Evolutionary conservation across 139 green algal species (phyloP), one percentile per base, ranked within the genome.

Genomic region (Gonium pectorale): DNA sequence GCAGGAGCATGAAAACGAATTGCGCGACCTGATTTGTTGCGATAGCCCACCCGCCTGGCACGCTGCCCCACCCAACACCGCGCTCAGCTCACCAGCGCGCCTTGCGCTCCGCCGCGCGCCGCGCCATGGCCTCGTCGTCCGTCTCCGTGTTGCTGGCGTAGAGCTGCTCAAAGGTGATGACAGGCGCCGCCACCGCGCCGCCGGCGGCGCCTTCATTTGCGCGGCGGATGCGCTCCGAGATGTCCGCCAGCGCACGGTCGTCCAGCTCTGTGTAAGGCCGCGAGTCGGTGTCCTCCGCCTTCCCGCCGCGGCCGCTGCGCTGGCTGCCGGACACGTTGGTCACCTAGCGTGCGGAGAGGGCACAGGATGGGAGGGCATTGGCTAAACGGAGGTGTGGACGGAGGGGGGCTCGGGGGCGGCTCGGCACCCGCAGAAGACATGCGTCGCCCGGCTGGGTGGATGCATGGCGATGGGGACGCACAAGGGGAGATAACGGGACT

Each of bases 121-220:
- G 43, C 3, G 77, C 77, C 77, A 83, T 83, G 29, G 77, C 77
- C 59, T 63, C 77, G 22, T 83, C 77, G 41, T 83, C 77, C 31
- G 31, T 74, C 43, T 83, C 77, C 22, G 37, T 27, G 77, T 49
- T 73, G 33, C 73, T 64, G 41, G 62, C 62, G 62, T 83, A 83
- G 9, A 83, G 59, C 62, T 83, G 77, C 44, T 83, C 77, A 31
- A 74, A 83, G 19, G 62, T 83, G 38, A 83, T 66, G 3, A 83
- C 31, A 19, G 73, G 73, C 5, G 26, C 21, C 43, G 59, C 2
- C 3, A 43, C 43, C 4, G 38, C 60, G 13, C 43, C 60, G 21
- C 29, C 74, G 7, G 59, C 22, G 29, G 4, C 46, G 29, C 21
- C 2, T 2, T 83, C 77, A 43, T 73, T 73, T 43, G 77, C 77